Evolutionary conservation across 2,329 filamentous ascomycete genomes (phyloP).

Genomic region (Fusarium anguioides): DNA sequence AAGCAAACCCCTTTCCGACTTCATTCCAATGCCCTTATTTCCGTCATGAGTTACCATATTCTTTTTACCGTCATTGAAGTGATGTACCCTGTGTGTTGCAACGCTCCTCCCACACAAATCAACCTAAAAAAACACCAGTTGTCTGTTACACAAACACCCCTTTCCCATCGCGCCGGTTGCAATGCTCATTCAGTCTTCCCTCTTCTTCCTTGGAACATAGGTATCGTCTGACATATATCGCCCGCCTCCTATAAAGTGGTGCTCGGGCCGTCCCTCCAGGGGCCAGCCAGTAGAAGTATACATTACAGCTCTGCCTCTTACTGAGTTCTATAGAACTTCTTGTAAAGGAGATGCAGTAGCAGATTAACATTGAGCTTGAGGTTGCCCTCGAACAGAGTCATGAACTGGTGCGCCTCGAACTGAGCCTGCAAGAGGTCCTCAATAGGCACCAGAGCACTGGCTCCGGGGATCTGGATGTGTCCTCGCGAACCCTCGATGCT

Average conservation of each 20-base stretch:
- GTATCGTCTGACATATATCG: constrained; percentile 27
- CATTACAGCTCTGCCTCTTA: constrained; percentile 48
- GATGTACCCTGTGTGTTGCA: constrained; percentile 31
- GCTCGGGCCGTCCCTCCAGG: constrained; percentile 30
- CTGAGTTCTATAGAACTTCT: constrained; percentile 92
- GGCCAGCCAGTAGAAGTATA: constrained; percentile 19
- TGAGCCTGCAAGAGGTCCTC: constrained; percentile 96
- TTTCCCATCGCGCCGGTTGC: constrained; percentile 41
- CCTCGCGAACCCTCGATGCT: constrained; percentile 90
- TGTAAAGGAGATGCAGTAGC: constrained; percentile 95
- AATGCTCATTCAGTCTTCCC: constrained; percentile 41
- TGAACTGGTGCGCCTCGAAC: constrained; percentile 96
- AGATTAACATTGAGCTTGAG: constrained; percentile 95
- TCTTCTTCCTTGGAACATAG: constrained; percentile 29
- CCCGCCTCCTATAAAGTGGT: constrained; percentile 13
- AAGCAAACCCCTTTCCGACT: constrained; percentile 29
- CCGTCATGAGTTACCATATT: constrained; percentile 38
- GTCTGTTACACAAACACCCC: constrained; percentile 29
- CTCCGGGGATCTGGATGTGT: constrained; percentile 95
- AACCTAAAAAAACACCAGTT: constrained; percentile 42
- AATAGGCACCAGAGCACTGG: constrained; percentile 86
- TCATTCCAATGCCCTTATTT: constrained; percentile 32
- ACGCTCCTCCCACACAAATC: constrained; percentile 36
- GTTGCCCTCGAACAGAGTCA: constrained; percentile 89
- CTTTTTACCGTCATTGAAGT: constrained; percentile 38